Conservation (phyloP, 345 rosid species). For the Linum trigynum region DNA sequence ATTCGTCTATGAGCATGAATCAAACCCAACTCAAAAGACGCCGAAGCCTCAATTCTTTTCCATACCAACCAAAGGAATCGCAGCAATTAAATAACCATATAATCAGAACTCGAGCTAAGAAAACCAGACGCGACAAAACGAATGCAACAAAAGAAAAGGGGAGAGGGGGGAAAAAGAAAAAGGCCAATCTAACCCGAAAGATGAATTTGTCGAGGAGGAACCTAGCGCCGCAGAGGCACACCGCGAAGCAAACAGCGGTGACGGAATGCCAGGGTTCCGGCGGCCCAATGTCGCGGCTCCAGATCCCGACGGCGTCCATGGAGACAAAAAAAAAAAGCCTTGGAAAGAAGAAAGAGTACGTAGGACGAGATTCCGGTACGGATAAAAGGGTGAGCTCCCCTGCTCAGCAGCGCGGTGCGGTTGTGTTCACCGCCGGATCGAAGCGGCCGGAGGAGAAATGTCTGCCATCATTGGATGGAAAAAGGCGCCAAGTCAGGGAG, state of each 20-base stretch:
- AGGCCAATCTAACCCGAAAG: slow-evolving; percentile 48
- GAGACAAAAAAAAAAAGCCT: background rate
- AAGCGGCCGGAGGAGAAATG: background rate
- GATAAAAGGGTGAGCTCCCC: background rate
- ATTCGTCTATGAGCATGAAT: background rate
- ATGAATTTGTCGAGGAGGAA: slow-evolving; percentile 64
- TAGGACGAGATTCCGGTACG: background rate
- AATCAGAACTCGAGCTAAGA: background rate
- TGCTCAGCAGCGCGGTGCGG: background rate
- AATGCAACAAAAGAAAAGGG: background rate
- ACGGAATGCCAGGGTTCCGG: slow-evolving; percentile 44
- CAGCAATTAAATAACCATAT: background rate
- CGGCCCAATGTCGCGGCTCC: slow-evolving; percentile 21
- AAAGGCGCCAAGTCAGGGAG: background rate
- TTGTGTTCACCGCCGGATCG: background rate
- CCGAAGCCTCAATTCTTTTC: background rate
- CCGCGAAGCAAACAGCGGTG: slow-evolving; percentile 52
- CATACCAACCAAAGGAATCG: background rate
- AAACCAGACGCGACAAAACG: background rate
- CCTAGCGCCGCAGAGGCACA: slow-evolving; percentile 47
- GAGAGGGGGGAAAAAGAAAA: background rate
- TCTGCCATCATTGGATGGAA: background rate
- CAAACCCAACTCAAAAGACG: background rate
- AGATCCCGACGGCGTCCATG: slow-evolving; percentile 13
- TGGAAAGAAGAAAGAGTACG: background rate